Conservation (phyloP, 2,329 filamentous ascomycete species). For the Penicillium rolfsii region DNA sequence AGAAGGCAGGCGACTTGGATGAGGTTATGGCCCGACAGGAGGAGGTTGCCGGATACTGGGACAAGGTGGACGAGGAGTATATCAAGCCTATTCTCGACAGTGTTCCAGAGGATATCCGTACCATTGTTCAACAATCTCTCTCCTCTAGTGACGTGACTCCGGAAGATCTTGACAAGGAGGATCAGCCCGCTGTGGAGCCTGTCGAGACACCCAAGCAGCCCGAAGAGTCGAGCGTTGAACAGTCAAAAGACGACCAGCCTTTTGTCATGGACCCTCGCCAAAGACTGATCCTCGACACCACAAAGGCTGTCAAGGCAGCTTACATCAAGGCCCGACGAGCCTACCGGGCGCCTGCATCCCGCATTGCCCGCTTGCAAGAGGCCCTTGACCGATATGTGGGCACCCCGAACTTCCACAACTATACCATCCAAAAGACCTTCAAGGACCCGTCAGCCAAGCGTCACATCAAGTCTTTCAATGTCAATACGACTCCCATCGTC, state of each 20-base stretch:
- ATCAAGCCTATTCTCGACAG: conserved; percentile 68
- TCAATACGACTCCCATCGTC: conserved; percentile 74
- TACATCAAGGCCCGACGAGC: conserved; percentile 81
- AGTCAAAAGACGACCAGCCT: conserved; percentile 22
- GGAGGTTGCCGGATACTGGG: conserved; percentile 82
- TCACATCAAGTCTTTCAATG: conserved; percentile 88
- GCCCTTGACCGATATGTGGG: conserved; percentile 76
- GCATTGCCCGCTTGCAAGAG: conserved; percentile 74
- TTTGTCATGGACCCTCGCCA: conserved; percentile 34
- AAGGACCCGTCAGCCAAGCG: conserved; percentile 83
- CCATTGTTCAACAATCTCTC: conserved; percentile 46
- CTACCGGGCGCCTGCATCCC: conserved; percentile 76
- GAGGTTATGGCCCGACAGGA: conserved; percentile 69
- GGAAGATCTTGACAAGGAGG: conserved; percentile 13
- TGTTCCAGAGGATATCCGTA: conserved; percentile 47
- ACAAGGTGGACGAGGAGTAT: conserved; percentile 75
- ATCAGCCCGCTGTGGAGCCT: conserved; percentile 12
- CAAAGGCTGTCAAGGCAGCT: conserved; percentile 76
- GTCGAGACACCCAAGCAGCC: conserved; percentile 11
- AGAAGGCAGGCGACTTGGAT: conserved; percentile 72
- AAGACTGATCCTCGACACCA: conserved; percentile 63
- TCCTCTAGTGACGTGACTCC: conserved; percentile 37
- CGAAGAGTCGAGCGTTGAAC: conserved; percentile 11
- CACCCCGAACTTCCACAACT: conserved; percentile 95
- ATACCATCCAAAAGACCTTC: conserved; percentile 85